phyloP scores from a whole-genome alignment of 805 yeast species.

The Wickerhamiella alocasiicola region DNA sequence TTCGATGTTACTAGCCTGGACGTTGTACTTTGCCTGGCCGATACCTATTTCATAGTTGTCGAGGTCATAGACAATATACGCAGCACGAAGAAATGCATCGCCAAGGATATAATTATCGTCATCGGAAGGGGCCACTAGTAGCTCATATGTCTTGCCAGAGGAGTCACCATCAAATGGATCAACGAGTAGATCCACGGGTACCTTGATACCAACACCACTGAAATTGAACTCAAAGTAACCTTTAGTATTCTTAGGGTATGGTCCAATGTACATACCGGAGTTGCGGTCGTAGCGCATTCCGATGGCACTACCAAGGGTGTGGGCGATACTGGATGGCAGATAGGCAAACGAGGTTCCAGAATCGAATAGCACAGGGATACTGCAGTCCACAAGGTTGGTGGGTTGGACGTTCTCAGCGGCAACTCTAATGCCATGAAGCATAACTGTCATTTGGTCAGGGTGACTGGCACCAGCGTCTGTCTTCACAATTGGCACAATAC shows the following conservation, averaged over 20 bases:
- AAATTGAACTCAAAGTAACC: constrained; percentile 16
- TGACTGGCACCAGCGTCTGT: neutral
- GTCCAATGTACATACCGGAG: constrained; percentile 11
- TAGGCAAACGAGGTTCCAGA: constrained; percentile 42
- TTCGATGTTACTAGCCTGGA: neutral
- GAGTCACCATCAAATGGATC: constrained; percentile 4
- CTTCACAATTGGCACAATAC: constrained; percentile 21
- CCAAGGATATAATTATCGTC: constrained; percentile 39
- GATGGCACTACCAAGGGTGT: constrained; percentile 12
- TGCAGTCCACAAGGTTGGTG: constrained; percentile 10
- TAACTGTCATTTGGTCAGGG: constrained; percentile 18
- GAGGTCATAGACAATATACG: constrained; percentile 55
- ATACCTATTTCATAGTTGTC: constrained; percentile 44
- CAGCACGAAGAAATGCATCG: constrained; percentile 50
- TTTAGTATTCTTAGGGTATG: neutral
- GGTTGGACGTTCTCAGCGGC: neutral
- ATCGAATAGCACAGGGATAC: constrained; percentile 30
- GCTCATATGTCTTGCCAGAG: neutral
- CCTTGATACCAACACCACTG: constrained; percentile 17
- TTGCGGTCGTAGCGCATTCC: constrained; percentile 12
- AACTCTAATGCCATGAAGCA: constrained; percentile 17
- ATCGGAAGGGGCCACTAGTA: constrained; percentile 3
- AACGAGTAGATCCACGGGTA: constrained; percentile 12
- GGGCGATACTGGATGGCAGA: constrained; percentile 28
- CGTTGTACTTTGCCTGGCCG: constrained; percentile 33